A percentile compares a stretch with the other conserved stretches of the same genome.
Conservation (phyloP, 768 basidiomycete genomes). For the Pulveroboletus sp. region DNA sequence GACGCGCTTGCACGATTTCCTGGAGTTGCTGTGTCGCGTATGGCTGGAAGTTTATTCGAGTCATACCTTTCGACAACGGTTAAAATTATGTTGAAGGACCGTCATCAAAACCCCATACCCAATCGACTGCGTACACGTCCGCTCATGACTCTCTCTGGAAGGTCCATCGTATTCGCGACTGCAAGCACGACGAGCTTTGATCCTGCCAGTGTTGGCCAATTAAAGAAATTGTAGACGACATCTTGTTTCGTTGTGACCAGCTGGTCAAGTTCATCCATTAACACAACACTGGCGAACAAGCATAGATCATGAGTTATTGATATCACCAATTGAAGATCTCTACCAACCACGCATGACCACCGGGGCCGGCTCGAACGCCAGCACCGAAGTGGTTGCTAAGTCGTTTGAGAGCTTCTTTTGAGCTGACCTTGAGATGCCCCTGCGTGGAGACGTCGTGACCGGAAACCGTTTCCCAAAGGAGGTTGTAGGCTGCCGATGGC, state of each 20-base stretch:
- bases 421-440: slow-evolving; percentile 61
- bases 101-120: slow-evolving; percentile 45
- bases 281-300: slow-evolving; percentile 66
- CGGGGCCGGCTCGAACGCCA: slow-evolving; percentile 64
- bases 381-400: slow-evolving; percentile 77
- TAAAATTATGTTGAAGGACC: not conserved
- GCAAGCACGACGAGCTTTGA: slow-evolving; percentile 94
- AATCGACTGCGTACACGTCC: slow-evolving; percentile 91
- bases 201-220: slow-evolving; percentile 91
- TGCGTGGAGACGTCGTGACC: slow-evolving; percentile 66
- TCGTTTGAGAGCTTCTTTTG: slow-evolving; percentile 80
- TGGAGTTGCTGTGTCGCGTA: slow-evolving; percentile 78
- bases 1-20: slow-evolving; percentile 81
- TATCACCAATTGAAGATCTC: not conserved
- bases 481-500: slow-evolving; percentile 85
- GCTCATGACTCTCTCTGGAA: slow-evolving; percentile 91
- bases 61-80: slow-evolving; percentile 58
- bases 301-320: not conserved
- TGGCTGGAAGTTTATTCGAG: slow-evolving; percentile 88
- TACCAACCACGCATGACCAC: slow-evolving; percentile 83
- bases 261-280: slow-evolving; percentile 99
- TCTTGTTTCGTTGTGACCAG: slow-evolving; percentile 95
- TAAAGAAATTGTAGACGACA: slow-evolving; percentile 99
- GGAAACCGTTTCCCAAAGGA: slow-evolving; percentile 92
- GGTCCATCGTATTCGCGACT: slow-evolving; percentile 97